Conservation (phyloP, 768 basidiomycete genomes). For the Tricholoma terreum region DNA sequence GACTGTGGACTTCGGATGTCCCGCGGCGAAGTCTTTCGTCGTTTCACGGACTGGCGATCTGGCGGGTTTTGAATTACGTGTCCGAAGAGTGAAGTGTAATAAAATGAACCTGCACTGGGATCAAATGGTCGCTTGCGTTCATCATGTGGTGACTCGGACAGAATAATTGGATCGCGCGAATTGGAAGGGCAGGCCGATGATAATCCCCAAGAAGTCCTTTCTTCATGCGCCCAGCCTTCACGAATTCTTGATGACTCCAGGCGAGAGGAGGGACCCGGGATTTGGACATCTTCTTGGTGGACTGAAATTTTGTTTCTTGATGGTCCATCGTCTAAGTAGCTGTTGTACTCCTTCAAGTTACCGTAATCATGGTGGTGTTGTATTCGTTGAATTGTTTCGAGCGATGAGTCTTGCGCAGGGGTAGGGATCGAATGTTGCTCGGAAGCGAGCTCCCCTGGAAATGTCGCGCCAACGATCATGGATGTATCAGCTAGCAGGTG, state of each 20-base stretch:
- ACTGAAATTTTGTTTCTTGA: background rate
- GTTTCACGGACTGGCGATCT: background rate
- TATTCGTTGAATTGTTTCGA: background rate
- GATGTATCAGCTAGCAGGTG: background rate
- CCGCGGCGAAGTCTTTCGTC: background rate
- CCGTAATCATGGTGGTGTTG: conserved; percentile 4
- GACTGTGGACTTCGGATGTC: background rate
- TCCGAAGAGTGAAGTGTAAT: background rate
- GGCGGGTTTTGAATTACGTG: background rate
- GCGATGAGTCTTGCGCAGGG: background rate
- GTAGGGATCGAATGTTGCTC: background rate
- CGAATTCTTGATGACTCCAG: too few species aligned
- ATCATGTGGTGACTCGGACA: background rate
- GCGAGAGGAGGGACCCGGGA: background rate
- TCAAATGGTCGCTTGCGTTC: background rate
- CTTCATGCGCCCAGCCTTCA: background rate
- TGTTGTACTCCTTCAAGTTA: background rate
- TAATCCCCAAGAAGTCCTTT: background rate
- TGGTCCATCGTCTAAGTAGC: background rate
- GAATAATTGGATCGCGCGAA: background rate
- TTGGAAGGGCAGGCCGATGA: background rate
- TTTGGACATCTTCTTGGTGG: background rate
- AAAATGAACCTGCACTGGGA: background rate
- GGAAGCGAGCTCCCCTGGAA: too few species aligned
- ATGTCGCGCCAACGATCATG: background rate